Evolutionary conservation across 257 asterid species (phyloP), one percentile per base, ranked within the genome.

Genomic region (Marsdenia floribunda): DNA sequence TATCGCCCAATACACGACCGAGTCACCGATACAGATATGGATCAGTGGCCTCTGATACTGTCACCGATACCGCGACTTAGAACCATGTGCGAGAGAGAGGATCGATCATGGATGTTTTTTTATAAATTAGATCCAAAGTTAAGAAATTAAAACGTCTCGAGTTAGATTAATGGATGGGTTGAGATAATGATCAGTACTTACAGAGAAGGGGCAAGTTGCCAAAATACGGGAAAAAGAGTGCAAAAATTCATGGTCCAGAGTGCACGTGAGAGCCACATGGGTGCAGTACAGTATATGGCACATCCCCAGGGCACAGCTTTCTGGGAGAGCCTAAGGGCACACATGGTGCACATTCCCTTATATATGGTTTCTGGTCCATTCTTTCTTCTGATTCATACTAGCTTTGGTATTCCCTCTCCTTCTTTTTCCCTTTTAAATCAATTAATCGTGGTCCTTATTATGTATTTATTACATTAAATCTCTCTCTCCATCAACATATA

Each of bases 221-320:
- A 52, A 54, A 16, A 8, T 18, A 15, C 18, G 4, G 75, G 3
- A 49, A 8, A 33, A 10, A 40, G 15, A 44, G 14, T 6, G 73
- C 10, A 2, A 13, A 50, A 12, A 37, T 47, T 57, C n/a, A 68
- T 72, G 83, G 83, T 72, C 83, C 79, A 81, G 79, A 53, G 49
- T 60, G 38, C 85, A 81, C 80, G 82, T 77, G 82, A 81, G 72
- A 54, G 69, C 21, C 74, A 67, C 67, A 12, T 54, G 80, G 59
- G 49, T 0, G 49, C 49, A 44, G 12, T 44, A 21, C n/a, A 50
- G n/a, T 40, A 53, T 29, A 70, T 54, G 75, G 49, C 64, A 52
- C 53, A 35, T 24, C 66, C 59, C 75, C 75, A 10, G 49, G 77
- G 76, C 58, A 58, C 77, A 64, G 77, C 75, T 80, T 76, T 75